Evolutionary conservation across 2,329 filamentous ascomycete species (phyloP).

Genomic region (Calonectria naviculata): DNA sequence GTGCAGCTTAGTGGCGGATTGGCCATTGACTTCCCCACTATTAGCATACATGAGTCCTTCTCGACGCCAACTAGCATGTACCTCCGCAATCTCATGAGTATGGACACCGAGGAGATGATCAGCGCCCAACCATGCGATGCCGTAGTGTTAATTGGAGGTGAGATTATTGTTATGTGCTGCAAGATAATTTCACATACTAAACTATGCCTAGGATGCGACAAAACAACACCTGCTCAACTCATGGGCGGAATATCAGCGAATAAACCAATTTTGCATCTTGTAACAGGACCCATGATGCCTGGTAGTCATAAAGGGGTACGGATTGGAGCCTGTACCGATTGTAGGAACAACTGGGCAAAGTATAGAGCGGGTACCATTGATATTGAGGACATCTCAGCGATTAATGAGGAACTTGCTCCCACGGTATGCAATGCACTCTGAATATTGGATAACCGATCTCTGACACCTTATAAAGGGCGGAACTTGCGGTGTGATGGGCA

Average conservation of each 20-base stretch:
- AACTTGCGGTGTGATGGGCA: background rate
- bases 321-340: background rate
- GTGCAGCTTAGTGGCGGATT: background rate
- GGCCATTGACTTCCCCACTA: background rate
- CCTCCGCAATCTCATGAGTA: background rate
- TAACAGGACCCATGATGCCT: background rate
- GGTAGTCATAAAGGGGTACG: background rate
- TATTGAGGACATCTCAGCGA: background rate
- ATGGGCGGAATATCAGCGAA: background rate
- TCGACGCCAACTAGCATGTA: background rate
- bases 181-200: background rate
- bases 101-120: background rate
- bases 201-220: background rate
- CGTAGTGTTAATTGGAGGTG: background rate
- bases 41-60: background rate
- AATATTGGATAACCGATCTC: background rate
- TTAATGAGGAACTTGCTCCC: background rate
- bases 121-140: background rate
- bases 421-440: background rate
- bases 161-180: background rate
- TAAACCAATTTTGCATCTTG: background rate
- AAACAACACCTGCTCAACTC: background rate
- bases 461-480: background rate
- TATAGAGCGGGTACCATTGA: background rate
- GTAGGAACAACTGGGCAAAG: background rate